These are phyloP conservation scores for Apiospora kogelbergensis DNA, from an alignment of 2,329 filamentous ascomycete species.

Conservation along the genomic window DNA sequence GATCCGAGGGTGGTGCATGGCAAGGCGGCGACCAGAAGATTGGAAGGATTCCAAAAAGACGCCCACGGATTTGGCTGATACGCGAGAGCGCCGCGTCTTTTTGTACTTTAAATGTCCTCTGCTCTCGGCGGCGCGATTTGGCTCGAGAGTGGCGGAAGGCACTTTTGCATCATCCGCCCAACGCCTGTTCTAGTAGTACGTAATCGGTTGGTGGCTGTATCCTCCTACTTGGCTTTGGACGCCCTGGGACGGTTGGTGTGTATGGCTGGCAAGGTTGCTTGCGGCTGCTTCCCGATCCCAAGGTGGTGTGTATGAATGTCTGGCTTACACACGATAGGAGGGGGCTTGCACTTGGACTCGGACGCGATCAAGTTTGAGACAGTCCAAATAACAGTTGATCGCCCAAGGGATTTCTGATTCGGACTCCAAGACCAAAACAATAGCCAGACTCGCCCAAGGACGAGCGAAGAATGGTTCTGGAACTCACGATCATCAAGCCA, in stretches of 20 bases:
- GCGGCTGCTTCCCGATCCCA: neutral
- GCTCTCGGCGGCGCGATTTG: neutral
- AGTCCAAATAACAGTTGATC: neutral
- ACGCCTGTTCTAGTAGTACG: neutral
- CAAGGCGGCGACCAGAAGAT: neutral
- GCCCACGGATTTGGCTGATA: neutral
- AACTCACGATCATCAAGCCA: constrained; percentile 2
- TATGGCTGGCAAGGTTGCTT: neutral
- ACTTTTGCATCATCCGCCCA: constrained; percentile 2
- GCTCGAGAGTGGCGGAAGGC: neutral
- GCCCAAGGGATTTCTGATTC: neutral
- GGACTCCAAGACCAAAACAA: neutral
- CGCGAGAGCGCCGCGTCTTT: neutral
- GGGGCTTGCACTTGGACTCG: neutral
- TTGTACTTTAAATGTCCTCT: neutral
- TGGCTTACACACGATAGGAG: neutral
- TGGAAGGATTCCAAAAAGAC: neutral
- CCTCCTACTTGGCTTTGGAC: neutral
- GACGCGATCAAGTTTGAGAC: neutral
- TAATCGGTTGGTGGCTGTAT: neutral
- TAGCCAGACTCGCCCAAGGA: neutral
- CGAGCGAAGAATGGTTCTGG: neutral
- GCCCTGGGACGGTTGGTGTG: neutral
- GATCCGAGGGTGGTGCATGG: neutral
- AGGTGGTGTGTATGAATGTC: neutral